Base-by-base conservation (phyloP, 768 basidiomycete species). In the Leucocoprinus leucothites region DNA sequence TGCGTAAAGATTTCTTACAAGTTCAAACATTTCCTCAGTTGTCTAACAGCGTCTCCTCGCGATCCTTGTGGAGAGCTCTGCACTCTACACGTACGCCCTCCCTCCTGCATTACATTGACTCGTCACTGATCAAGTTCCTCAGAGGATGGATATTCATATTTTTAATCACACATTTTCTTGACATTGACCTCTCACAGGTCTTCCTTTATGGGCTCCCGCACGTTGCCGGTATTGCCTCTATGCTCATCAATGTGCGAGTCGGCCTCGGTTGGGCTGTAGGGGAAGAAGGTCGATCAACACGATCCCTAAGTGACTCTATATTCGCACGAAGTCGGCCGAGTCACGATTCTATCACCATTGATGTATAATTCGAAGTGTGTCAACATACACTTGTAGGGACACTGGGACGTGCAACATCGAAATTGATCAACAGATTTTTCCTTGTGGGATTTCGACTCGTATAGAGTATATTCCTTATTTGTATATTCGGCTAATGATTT, bases 191-290 rank as follows among this genome's bases (percentile, higher is more conserved):
- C 18, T 53, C 51, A n/a, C 18, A 44, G 21, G 8, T 53, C 28
- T 35, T 53, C 19, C 26, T 53, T 26, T 53, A 45, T n/a, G 51
- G 51, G 1, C 22, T 9, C 21, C 51, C 51, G 9, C 43, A 35
- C 31, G 42, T 57, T 0, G 56, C 49, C 9, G 56, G 49, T 1
- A 51, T 51, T 14, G 34, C 49, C 8, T 51, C 50, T 14, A 57
- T 49, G 47, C 47, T 56, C 19, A 42, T 56, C 14, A 56, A 56
- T 28, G 54, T 56, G 9, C 45, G 54, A 4, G 56, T 57, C 6
- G 56, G 56, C 14, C 56, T 57, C 9, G 56, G 56, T 26, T 57
- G 56, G 56, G 56, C 49, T 16, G 26, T 38, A 19, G 45, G 53
- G 26, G 36, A 40, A 47, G 35, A 40, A 21, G 31, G 28, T 9